These are phyloP conservation scores for Mucor velutinosus DNA, from an alignment of 371 early-diverging fungal species.

Conservation along the genomic window DNA sequence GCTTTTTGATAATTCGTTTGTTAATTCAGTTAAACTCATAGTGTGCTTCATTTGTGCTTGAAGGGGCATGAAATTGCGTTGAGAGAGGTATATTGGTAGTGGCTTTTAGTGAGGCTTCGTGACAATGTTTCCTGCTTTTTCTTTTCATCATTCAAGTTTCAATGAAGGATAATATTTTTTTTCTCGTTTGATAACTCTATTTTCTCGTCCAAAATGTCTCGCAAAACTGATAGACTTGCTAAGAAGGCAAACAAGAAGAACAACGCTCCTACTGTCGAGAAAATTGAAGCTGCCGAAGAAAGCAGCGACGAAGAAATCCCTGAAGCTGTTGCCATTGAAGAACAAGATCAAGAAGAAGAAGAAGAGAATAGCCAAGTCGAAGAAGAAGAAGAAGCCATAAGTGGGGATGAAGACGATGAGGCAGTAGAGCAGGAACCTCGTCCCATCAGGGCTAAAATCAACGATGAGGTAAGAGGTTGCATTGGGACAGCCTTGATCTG, in stretches of 20 bases:
- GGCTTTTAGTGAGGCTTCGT: neutral
- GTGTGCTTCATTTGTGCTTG: neutral
- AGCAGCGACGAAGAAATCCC: constrained; percentile 12
- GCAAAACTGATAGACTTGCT: constrained; percentile 31
- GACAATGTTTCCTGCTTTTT: constrained; percentile 4
- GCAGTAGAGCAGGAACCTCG: constrained; percentile 28
- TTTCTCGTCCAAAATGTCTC: constrained; percentile 16
- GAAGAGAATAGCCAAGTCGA: constrained; percentile 19
- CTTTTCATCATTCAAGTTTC: constrained; percentile 1
- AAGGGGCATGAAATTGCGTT: neutral
- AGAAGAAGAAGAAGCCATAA: constrained; percentile 17
- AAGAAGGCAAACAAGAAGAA: constrained; percentile 20
- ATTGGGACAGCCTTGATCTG: neutral
- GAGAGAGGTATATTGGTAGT: neutral
- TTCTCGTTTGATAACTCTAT: constrained; percentile 3
- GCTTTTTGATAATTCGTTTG: constrained; percentile 22
- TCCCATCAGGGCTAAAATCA: constrained; percentile 38
- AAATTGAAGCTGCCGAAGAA: constrained; percentile 6
- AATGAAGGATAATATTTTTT: constrained; percentile 5
- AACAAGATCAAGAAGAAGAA: constrained; percentile 13
- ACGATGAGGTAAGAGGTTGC: constrained; percentile 26
- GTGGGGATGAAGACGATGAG: constrained; percentile 19
- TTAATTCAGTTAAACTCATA: constrained; percentile 18
- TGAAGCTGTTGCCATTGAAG: constrained; percentile 15
- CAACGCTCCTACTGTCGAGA: constrained; percentile 10